phyloP scores from a whole-genome alignment of 2,329 filamentous ascomycete genomes.

The Parafenestella ontariensis region DNA sequence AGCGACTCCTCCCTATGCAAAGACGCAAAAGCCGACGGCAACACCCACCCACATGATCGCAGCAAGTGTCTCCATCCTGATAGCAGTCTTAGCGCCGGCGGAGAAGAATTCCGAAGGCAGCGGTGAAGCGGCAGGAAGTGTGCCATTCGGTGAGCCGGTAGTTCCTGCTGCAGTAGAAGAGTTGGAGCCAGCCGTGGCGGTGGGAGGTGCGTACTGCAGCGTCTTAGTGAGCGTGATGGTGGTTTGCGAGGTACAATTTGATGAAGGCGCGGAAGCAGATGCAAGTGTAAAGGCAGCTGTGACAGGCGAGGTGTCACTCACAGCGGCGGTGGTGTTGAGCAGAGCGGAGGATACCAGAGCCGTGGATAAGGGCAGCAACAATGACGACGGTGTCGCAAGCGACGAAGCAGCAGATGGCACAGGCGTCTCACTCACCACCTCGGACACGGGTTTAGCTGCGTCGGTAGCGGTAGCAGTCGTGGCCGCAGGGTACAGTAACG shows the following conservation, averaged over 20 bases:
- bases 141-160: not conserved
- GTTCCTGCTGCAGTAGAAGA: not conserved
- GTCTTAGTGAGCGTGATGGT: constrained; percentile 13
- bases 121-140: constrained; percentile 1
- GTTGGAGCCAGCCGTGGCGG: not conserved
- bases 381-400: not conserved
- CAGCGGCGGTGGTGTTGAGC: not conserved
- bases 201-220: constrained; percentile 8
- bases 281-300: not conserved
- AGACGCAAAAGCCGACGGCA: constrained; percentile 8
- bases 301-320: not conserved
- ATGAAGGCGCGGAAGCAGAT: not conserved
- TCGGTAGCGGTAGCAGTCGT: constrained; percentile 1
- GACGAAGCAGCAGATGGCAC: not conserved
- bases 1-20: constrained; percentile 4
- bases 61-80: constrained; percentile 1
- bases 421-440: not conserved
- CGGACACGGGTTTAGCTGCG: not conserved
- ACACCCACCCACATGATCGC: constrained; percentile 2
- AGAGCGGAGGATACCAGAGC: not conserved
- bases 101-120: not conserved
- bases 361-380: not conserved
- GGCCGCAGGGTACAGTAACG: constrained; percentile 15
- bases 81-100: not conserved
- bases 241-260: not conserved